Evolutionary conservation across 345 rosid genomes (phyloP).

Genomic region (Gossypium ekmanianum): DNA sequence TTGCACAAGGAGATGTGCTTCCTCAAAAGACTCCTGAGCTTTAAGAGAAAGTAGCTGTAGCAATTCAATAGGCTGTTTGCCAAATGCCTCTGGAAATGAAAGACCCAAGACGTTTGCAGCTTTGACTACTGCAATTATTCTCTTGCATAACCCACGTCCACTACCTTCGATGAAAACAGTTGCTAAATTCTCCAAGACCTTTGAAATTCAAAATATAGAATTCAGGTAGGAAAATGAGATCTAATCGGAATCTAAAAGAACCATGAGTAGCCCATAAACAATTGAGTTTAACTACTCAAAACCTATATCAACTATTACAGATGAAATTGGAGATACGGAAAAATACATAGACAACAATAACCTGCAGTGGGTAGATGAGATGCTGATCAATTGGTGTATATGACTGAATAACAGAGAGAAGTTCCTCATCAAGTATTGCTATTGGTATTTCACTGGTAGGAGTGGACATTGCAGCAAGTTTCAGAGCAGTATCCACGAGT

Average conservation of each 20-base stretch:
- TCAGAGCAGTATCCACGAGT: slow-evolving; percentile 73
- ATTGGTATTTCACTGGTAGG: slow-evolving; percentile 47
- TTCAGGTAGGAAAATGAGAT: neutral
- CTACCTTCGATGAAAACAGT: slow-evolving; percentile 65
- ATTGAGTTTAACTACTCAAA: slow-evolving; percentile 9
- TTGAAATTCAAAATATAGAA: slow-evolving; percentile 17
- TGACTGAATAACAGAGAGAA: slow-evolving; percentile 54
- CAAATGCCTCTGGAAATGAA: slow-evolving; percentile 83
- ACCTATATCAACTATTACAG: neutral
- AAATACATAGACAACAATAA: slow-evolving; percentile 27
- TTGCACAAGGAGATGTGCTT: slow-evolving; percentile 78
- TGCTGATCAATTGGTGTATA: slow-evolving; percentile 36
- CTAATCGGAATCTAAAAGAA: neutral
- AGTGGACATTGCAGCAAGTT: slow-evolving; percentile 68
- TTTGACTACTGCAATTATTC: slow-evolving; percentile 77
- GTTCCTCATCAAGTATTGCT: slow-evolving; percentile 58
- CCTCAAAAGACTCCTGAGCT: slow-evolving; percentile 97
- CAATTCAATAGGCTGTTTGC: slow-evolving; percentile 79
- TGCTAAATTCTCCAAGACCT: slow-evolving; percentile 79
- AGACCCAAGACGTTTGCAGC: slow-evolving; percentile 85
- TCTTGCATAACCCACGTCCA: slow-evolving; percentile 81
- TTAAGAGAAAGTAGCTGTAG: slow-evolving; percentile 92
- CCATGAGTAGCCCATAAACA: neutral
- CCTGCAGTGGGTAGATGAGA: slow-evolving; percentile 67
- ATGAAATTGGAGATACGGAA: slow-evolving; percentile 13